Conservation (phyloP, 192 early-diverging fungal species). For the Coemansia brasiliensis region DNA sequence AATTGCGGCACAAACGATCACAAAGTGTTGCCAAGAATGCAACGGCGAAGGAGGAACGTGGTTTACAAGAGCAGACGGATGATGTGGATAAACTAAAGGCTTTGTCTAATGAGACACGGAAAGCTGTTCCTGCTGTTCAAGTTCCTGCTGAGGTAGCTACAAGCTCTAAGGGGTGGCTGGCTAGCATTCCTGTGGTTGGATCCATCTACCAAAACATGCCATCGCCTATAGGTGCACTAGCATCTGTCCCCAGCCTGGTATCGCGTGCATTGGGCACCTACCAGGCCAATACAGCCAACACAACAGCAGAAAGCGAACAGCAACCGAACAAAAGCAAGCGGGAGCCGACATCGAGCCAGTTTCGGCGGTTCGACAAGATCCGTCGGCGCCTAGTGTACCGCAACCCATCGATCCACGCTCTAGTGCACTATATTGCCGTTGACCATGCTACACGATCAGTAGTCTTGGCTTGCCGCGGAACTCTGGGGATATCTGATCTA, state of each 20-base stretch:
- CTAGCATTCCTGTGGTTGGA: conserved; percentile 36
- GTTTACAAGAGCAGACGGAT: neutral
- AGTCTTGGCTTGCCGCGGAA: conserved; percentile 84
- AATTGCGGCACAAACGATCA: conserved; percentile 30
- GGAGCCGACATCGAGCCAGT: conserved; percentile 30
- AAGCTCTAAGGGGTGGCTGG: conserved; percentile 27
- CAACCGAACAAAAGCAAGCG: conserved; percentile 8
- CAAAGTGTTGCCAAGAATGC: conserved; percentile 1
- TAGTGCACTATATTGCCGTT: conserved; percentile 79
- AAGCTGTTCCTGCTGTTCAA: conserved; percentile 4
- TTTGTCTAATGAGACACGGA: neutral
- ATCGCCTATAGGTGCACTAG: conserved; percentile 23
- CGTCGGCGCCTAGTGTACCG: conserved; percentile 48
- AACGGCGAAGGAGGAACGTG: conserved; percentile 2
- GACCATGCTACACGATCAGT: conserved; percentile 77
- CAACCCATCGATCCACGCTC: conserved; percentile 65
- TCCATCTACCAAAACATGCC: conserved; percentile 28
- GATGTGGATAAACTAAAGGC: neutral
- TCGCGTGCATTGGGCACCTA: conserved; percentile 23
- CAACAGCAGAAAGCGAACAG: neutral
- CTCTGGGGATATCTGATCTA: conserved; percentile 82
- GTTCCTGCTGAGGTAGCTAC: conserved; percentile 5
- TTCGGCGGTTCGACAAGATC: conserved; percentile 43
- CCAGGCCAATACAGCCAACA: neutral
- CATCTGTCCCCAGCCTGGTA: conserved; percentile 27